Base-by-base conservation (phyloP, 768 basidiomycete genomes). In the Steccherinum ochraceum region DNA sequence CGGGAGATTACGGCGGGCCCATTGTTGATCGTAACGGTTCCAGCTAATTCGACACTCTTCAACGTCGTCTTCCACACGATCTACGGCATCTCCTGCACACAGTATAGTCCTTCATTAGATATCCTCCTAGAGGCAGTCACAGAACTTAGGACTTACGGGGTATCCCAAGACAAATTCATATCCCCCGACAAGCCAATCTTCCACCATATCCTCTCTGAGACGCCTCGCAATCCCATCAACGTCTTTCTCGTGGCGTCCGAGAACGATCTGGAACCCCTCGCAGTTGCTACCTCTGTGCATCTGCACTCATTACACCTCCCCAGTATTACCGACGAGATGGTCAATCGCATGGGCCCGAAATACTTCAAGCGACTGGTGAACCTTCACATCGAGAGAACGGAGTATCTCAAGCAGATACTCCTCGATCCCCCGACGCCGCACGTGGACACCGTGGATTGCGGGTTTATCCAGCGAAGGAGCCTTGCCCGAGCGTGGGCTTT, bases 221-320 rank as follows among this genome's bases (percentile, higher is more conserved):
- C 70, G 12, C 71, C 68, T 2, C 43, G 65, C 4, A 46, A 43
- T 12, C 70, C 73, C 0, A 54, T 76, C 5, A 64, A 70, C 1
- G 56, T 73, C 0, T 79, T 74, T 55, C 56, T 70, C 0, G 63
- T 77, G n/a, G 76, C 75, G 0, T 69, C 67, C 3, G 48, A 54
- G 26, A 50, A 64, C 53, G 48, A 62, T 23, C 58, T 77, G 2
- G 51, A 69, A 24, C 57, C 64, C 0, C 64, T 78, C 13, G 75
- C 75, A 1, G 61, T 65, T 16, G 56, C 58, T 18, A 57, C 68
- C 0, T 75, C 73, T 1, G 61, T 67, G 4, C 62, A 69, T 55
- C 66, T 73, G 7, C 61, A 73, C 24, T 65, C 71, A 3, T 61
- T 64, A 26, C 58, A 66, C 0, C 60, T 74, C 2, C 43, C 57